Conservation (phyloP, 257 asterid species). For the Nicotiana tomentosiformis region DNA sequence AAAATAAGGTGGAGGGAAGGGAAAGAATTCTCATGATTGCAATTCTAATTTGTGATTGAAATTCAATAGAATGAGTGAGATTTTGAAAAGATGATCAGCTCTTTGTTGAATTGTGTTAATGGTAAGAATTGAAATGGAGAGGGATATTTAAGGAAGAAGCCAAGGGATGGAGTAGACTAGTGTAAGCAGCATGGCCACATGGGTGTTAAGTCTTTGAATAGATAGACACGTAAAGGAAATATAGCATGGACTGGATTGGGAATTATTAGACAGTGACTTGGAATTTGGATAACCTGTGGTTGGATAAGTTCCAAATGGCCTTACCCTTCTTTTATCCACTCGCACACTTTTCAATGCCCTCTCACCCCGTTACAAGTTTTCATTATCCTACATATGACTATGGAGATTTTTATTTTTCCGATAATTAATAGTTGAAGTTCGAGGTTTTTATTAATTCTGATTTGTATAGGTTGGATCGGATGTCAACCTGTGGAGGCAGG, state of each 20-base stretch:
- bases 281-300: background rate
- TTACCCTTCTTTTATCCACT: background rate
- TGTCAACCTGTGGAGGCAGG: too few species aligned
- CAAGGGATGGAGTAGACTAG: background rate
- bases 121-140: background rate
- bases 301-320: background rate
- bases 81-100: background rate
- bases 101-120: background rate
- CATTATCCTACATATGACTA: too few species aligned
- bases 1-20: slow-evolving; percentile 23
- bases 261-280: background rate
- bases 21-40: slow-evolving; percentile 31
- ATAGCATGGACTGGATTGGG: background rate
- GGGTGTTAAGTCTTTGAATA: background rate
- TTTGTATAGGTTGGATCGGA: too few species aligned
- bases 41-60: background rate
- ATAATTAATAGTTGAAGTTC: background rate
- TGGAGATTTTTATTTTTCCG: too few species aligned
- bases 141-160: background rate
- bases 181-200: background rate
- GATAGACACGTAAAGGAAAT: background rate
- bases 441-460: too few species aligned
- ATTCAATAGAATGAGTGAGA: background rate
- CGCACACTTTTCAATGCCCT: background rate
- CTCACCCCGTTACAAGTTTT: background rate